A percentile compares a stretch with the other conserved stretches of the same genome.
Evolutionary conservation across 805 yeast species (phyloP).

Genomic region (Ogataea ganodermae): DNA sequence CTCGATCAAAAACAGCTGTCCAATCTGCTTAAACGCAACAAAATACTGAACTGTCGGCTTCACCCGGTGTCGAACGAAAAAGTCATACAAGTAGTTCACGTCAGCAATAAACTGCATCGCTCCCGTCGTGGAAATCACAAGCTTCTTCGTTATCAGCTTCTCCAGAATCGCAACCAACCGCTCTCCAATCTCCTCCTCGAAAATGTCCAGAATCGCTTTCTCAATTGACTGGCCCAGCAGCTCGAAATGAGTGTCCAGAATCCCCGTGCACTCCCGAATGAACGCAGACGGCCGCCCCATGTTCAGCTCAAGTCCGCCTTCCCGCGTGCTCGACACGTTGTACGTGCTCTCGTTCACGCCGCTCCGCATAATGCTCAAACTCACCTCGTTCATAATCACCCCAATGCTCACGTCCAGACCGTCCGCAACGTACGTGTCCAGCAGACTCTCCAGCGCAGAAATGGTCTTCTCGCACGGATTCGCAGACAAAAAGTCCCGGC

Average conservation of each 20-base stretch:
- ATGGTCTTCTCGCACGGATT: slow-evolving; percentile 69
- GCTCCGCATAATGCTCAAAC: slow-evolving; percentile 24
- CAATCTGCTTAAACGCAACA: slow-evolving; percentile 79
- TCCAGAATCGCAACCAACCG: slow-evolving; percentile 76
- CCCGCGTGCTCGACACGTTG: slow-evolving; percentile 30
- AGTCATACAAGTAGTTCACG: slow-evolving; percentile 74
- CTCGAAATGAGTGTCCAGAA: slow-evolving; percentile 71
- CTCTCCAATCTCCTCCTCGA: slow-evolving; percentile 91
- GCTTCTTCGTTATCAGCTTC: slow-evolving; percentile 69
- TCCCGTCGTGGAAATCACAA: slow-evolving; percentile 73
- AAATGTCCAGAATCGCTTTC: slow-evolving; percentile 83
- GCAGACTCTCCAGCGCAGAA: slow-evolving; percentile 65
- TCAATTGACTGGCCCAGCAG: slow-evolving; percentile 82
- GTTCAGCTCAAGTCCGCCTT: slow-evolving; percentile 22
- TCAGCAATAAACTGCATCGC: slow-evolving; percentile 83
- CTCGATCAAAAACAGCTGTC: slow-evolving; percentile 74
- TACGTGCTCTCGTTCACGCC: slow-evolving; percentile 49
- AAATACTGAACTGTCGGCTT: slow-evolving; percentile 74
- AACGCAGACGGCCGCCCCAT: slow-evolving; percentile 52
- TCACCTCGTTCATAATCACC: slow-evolving; percentile 77
- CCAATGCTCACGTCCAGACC: slow-evolving; percentile 93
- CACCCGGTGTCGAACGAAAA: slow-evolving; percentile 61
- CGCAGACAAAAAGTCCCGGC: slow-evolving; percentile 75
- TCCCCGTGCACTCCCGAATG: slow-evolving; percentile 59
- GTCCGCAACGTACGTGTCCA: slow-evolving; percentile 89